Evolutionary conservation across 306 rosid genomes (phyloP).

Genomic region (Cyamopsis tetragonoloba): DNA sequence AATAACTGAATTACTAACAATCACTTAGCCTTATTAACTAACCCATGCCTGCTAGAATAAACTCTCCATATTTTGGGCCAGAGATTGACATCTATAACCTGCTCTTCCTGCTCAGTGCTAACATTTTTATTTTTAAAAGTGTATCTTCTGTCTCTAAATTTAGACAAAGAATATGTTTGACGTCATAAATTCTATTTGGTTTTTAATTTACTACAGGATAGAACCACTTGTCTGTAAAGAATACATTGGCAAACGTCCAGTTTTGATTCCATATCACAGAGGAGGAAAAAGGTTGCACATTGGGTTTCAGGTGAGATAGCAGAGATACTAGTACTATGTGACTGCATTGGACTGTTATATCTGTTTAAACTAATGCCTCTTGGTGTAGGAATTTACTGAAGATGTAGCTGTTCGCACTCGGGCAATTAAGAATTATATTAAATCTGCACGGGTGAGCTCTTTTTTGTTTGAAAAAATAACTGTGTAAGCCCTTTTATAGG

Average conservation of each 20-base stretch:
- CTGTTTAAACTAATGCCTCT: conserved; percentile 14
- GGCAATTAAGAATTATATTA: conserved; percentile 56
- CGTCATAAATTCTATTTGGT: conserved; percentile 14
- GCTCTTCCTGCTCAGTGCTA: no score
- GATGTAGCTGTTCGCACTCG: conserved; percentile 77
- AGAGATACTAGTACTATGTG: conserved; percentile 8
- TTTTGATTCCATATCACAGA: conserved; percentile 84
- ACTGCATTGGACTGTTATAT: conserved; percentile 9
- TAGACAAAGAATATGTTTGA: neutral
- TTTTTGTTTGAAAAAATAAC: neutral
- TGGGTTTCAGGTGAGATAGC: conserved; percentile 71
- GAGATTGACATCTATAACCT: no score
- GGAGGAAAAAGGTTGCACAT: conserved; percentile 97
- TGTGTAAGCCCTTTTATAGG: no score
- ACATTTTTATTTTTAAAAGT: neutral
- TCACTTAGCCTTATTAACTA: no score
- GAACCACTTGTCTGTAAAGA: conserved; percentile 98
- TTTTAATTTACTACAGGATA: conserved; percentile 49
- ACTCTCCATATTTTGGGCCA: no score
- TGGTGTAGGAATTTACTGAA: conserved; percentile 80
- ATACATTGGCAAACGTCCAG: conserved; percentile 64
- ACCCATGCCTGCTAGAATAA: no score
- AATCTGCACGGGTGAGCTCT: conserved; percentile 65
- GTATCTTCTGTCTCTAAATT: neutral
- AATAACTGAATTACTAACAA: no score